phyloP scores from a whole-genome alignment of 1,284 basidiomycete species.

The Cutaneotrichosporon curvatum region DNA sequence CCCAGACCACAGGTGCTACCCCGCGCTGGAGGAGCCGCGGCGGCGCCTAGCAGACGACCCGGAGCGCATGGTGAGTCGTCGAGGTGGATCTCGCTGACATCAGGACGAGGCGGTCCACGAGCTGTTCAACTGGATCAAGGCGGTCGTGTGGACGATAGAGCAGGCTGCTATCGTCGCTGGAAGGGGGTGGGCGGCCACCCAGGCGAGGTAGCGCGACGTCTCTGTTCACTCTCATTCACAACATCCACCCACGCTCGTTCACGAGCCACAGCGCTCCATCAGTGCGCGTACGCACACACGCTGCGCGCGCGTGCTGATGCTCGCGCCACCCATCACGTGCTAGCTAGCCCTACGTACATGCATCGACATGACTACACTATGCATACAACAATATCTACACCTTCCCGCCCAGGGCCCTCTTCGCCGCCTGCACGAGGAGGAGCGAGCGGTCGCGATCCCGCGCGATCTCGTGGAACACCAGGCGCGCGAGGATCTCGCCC shows the following conservation, averaged over 20 bases:
- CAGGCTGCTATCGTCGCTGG: constrained; percentile 43
- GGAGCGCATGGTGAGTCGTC: constrained; percentile 32
- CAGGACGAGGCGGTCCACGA: constrained; percentile 43
- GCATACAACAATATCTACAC: not conserved
- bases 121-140: constrained; percentile 47
- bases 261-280: too few relatives aligned
- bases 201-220: not conserved
- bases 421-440: not conserved
- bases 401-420: not conserved
- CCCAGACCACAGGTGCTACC: not conserved
- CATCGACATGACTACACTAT: too few relatives aligned
- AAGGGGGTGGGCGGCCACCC: constrained; percentile 15
- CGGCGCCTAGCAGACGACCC: constrained; percentile 34
- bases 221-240: too few relatives aligned
- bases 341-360: too few relatives aligned
- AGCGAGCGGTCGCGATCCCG: not conserved
- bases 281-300: too few relatives aligned
- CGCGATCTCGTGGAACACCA: constrained; percentile 52
- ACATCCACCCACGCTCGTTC: too few relatives aligned
- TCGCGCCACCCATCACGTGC: too few relatives aligned
- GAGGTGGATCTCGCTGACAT: not conserved
- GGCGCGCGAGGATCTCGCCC: constrained; percentile 76
- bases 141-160: constrained; percentile 46
- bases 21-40: not conserved
- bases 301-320: too few relatives aligned